Evolutionary conservation across 768 basidiomycete genomes (phyloP), one percentile per base, ranked within the genome.

Genomic region (Boletus rufocinnamomeus): DNA sequence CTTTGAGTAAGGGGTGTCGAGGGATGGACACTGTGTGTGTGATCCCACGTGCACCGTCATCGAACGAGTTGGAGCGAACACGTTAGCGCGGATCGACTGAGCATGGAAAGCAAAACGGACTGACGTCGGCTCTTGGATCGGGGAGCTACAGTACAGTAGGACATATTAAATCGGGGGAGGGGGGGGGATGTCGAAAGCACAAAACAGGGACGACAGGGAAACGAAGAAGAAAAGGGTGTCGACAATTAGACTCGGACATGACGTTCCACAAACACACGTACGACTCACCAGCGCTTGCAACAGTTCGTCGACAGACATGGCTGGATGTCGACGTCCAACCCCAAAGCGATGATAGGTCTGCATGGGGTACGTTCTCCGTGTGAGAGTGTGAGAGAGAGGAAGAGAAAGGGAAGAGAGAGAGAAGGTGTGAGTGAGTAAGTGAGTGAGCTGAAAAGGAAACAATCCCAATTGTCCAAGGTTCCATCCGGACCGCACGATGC

Each of bases 1-100:
- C 49, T 58, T 58, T 27, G 63, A 64, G 43, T 61, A 64, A 11
- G 50, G 52, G 11, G 68, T 68, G 19, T 67, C 62, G 16, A 68
- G 57, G 21, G 23, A 58, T 23, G 55, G 59, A 49, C 48, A 34
- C 68, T 69, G 14, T 16, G 2, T 14, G 23, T 35, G 3, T 7
- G 4, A 8, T 16, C 13, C 13, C 32, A 23, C 4, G 47, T 8
- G 3, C 32, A 16, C 8, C 49, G 4, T 23, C 8, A 37, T 19
- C 17, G 17, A n/a, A n/a, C 27, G 50, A 14, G 4, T 38, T 6
- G n/a, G 17, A 28, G 27, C 10, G 45, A 46, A 2, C 27, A 46
- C 27, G 27, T 40, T 37, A 52, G 27, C 27, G 6, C 25, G 11
- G 19, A 28, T 21, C 19, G 13, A 52, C 27, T 7, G 40, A 27